phyloP scores from a whole-genome alignment of 1,139 yeast species.

The Yamadazyma songkhlaensis region DNA sequence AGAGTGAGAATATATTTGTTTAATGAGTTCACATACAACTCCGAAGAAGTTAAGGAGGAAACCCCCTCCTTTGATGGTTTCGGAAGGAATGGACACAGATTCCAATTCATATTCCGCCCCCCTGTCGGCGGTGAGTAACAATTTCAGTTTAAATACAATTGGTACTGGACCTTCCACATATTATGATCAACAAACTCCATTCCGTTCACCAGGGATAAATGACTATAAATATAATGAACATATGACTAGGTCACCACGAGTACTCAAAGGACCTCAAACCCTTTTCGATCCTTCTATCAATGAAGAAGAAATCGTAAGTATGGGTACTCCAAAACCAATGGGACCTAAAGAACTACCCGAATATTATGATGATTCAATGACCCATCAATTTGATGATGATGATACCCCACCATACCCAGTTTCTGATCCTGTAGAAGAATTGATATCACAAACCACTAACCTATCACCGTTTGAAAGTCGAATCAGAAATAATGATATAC shows the following conservation, averaged over 20 bases:
- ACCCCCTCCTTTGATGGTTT: constrained; percentile 23
- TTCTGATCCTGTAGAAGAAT: constrained; percentile 11
- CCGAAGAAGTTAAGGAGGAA: constrained; percentile 25
- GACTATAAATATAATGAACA: too few relatives aligned
- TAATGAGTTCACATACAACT: constrained; percentile 8
- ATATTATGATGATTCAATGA: constrained; percentile 13
- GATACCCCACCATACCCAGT: constrained; percentile 16
- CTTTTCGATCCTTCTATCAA: constrained; percentile 1
- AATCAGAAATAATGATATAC: constrained; percentile 13
- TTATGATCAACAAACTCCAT: neutral
- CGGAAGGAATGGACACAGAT: neutral
- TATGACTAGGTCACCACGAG: neutral
- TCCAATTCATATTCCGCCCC: neutral
- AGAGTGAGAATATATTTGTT: neutral
- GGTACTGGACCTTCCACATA: too few relatives aligned
- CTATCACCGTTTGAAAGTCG: neutral
- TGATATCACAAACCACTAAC: constrained; percentile 1
- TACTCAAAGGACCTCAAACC: constrained; percentile 2
- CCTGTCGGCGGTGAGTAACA: neutral
- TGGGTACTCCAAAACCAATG: constrained; percentile 38
- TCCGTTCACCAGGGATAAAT: neutral
- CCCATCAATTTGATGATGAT: neutral
- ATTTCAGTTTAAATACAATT: neutral
- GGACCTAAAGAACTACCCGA: constrained; percentile 44
- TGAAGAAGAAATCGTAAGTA: constrained; percentile 14